Conservation (phyloP, 345 rosid genomes). For the Melaleuca alternifolia region DNA sequence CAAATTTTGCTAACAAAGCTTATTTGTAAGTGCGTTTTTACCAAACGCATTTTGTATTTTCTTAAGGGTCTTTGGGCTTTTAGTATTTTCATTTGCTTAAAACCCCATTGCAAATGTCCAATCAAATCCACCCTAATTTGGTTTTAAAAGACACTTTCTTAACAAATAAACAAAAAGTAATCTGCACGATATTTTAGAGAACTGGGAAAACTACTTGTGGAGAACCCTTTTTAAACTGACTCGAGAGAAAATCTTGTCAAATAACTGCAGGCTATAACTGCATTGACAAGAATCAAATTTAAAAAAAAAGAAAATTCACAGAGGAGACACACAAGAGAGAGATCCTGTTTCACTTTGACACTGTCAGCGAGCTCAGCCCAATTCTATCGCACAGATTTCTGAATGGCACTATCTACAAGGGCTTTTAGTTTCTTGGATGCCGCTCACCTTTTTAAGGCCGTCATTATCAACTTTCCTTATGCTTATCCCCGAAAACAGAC, state of each 20-base stretch:
- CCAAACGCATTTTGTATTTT: no score
- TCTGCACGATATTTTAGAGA: not conserved
- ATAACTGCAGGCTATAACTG: not conserved
- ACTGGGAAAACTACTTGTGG: not conserved
- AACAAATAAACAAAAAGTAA: not conserved
- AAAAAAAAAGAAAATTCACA: not conserved
- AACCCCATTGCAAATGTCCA: no score
- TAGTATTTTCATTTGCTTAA: no score
- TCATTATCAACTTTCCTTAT: conserved; percentile 32
- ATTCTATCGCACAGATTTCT: conserved; percentile 36
- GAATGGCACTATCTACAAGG: conserved; percentile 28
- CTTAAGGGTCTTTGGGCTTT: no score
- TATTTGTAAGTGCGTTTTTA: no score
- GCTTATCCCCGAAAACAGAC: conserved; percentile 61
- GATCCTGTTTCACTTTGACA: conserved; percentile 50
- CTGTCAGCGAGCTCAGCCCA: conserved; percentile 69
- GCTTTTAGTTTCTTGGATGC: conserved; percentile 65
- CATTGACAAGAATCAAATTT: not conserved
- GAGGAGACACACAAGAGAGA: not conserved
- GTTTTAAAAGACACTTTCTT: not conserved
- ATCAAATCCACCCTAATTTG: not conserved
- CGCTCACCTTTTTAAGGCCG: conserved; percentile 31
- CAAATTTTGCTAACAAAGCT: no score
- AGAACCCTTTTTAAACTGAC: not conserved
- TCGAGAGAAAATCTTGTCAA: not conserved